Percentiles rank a stretch among this genome's conserved stretches.
Conservation (phyloP, 805 yeast genomes). For the Jamesozyma spencerorum region DNA sequence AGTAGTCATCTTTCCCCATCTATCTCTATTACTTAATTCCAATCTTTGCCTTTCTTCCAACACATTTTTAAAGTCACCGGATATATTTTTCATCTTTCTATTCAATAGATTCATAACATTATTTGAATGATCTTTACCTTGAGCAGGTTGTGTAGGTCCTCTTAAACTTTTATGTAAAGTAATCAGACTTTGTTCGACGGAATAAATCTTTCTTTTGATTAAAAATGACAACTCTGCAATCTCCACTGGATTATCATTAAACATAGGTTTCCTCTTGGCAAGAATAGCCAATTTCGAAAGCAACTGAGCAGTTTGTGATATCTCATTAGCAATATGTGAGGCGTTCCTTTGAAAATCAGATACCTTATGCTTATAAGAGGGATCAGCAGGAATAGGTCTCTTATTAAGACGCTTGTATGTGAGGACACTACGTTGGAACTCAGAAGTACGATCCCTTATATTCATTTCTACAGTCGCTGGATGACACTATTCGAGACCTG, state of each 20-base stretch:
- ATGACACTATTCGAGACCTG: no score
- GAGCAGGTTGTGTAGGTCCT: neutral
- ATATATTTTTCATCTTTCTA: conserved; percentile 82
- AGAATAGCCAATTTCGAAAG: conserved; percentile 69
- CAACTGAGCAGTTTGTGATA: conserved; percentile 74
- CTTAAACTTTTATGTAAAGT: conserved; percentile 51
- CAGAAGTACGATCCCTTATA: conserved; percentile 76
- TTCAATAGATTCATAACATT: conserved; percentile 82
- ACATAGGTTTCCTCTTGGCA: conserved; percentile 83
- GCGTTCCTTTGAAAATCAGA: conserved; percentile 67
- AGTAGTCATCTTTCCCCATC: conserved; percentile 72
- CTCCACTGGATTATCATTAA: conserved; percentile 90
- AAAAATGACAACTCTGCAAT: conserved; percentile 85
- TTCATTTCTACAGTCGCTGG: conserved; percentile 19
- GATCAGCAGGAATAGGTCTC: conserved; percentile 38
- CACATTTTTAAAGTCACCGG: conserved; percentile 87
- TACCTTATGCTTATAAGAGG: neutral
- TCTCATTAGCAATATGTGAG: conserved; percentile 76
- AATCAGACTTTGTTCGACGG: conserved; percentile 75
- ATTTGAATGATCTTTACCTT: conserved; percentile 45
- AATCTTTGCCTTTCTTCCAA: conserved; percentile 76
- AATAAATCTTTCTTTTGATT: conserved; percentile 37
- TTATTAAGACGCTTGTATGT: conserved; percentile 62
- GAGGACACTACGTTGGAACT: conserved; percentile 84
- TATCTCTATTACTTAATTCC: conserved; percentile 67